A percentile compares a stretch with the other conserved stretches of the same genome.
These are phyloP conservation scores for Agrostemma githago DNA, from an alignment of 148 eudicot species.

Conservation along the genomic window DNA sequence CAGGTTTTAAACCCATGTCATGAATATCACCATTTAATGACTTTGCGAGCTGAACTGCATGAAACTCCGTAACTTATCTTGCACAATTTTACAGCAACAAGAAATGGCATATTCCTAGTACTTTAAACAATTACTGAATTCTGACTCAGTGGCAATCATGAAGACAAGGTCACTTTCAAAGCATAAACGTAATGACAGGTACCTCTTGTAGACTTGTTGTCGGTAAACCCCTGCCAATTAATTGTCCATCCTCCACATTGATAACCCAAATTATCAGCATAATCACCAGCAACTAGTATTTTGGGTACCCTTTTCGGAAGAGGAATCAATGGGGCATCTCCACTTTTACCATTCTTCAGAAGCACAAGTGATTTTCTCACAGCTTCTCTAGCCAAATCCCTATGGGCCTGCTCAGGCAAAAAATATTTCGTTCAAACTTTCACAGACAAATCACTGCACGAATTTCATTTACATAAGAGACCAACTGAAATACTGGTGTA, in stretches of 20 bases:
- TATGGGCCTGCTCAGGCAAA: constrained; percentile 53
- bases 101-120: too few relatives aligned
- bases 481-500: neutral
- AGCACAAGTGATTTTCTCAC: constrained; percentile 89
- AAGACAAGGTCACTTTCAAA: too few relatives aligned
- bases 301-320: constrained; percentile 54
- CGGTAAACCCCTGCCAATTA: constrained; percentile 85
- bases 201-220: constrained; percentile 70
- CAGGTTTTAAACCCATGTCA: too few relatives aligned
- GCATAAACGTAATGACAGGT: neutral
- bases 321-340: constrained; percentile 48
- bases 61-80: too few relatives aligned
- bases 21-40: too few relatives aligned
- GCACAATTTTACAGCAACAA: too few relatives aligned
- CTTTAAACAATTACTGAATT: too few relatives aligned
- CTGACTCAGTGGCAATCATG: too few relatives aligned
- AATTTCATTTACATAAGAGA: neutral
- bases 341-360: constrained; percentile 66
- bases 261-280: constrained; percentile 91
- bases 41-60: too few relatives aligned
- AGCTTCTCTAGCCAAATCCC: constrained; percentile 87
- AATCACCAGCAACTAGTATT: constrained; percentile 72
- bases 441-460: neutral
- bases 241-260: constrained; percentile 98
- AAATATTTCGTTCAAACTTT: neutral